A percentile compares a stretch with the other conserved stretches of the same genome.
phyloP scores from a whole-genome alignment of 108 stramenopile species.

The Skeletonema marinoi region DNA sequence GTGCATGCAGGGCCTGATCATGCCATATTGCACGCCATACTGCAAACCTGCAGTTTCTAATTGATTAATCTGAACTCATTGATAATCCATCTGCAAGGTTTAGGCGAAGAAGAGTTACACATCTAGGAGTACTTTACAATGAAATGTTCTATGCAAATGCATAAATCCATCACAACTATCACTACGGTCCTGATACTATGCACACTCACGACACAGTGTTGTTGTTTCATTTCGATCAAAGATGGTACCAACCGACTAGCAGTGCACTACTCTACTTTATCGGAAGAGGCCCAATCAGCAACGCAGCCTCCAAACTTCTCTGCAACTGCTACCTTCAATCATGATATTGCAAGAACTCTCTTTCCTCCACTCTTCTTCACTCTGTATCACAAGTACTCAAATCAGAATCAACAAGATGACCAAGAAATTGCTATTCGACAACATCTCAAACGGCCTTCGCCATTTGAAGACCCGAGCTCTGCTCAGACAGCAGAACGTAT shows the following conservation, averaged over 20 bases:
- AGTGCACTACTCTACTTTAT: background rate
- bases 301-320: conserved; percentile 8
- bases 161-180: background rate
- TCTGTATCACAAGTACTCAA: conserved; percentile 15
- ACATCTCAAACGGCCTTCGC: conserved; percentile 24
- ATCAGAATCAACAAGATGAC: conserved; percentile 10
- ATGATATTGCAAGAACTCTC: conserved; percentile 49
- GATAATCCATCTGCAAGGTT: conserved; percentile 33
- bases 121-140: background rate
- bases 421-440: conserved; percentile 16
- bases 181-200: background rate
- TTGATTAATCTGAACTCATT: conserved; percentile 18
- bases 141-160: background rate
- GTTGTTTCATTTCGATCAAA: background rate
- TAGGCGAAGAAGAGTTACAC: too few relatives aligned
- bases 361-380: conserved; percentile 44
- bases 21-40: too few relatives aligned
- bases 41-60: too few relatives aligned
- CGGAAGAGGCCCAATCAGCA: background rate
- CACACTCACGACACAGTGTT: background rate
- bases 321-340: conserved; percentile 32
- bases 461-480: conserved; percentile 42
- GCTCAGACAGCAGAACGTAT: conserved; percentile 45
- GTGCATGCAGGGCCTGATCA: too few relatives aligned
- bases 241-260: background rate